Evolutionary conservation across 2,329 filamentous ascomycete species (phyloP).

Genomic region (Xylariaceae sp.): DNA sequence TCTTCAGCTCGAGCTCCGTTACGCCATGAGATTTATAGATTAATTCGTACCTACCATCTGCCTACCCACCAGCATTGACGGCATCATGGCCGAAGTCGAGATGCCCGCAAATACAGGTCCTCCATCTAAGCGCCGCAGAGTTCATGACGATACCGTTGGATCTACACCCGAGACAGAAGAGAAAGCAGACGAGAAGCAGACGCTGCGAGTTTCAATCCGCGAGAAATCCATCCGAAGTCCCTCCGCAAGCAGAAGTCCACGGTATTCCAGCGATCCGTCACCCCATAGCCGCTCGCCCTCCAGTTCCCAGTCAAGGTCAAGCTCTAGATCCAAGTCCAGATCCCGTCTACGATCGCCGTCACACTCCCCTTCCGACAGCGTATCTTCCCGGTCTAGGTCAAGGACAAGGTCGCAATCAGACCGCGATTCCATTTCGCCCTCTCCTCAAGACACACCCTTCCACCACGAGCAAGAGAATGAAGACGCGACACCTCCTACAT

Average conservation of each 20-base stretch:
- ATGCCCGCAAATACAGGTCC: conserved; percentile 27
- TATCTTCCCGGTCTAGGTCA: conserved; percentile 18
- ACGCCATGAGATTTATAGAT: too few relatives aligned
- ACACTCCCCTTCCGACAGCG: conserved; percentile 13
- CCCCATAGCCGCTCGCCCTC: conserved; percentile 25
- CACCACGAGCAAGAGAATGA: conserved; percentile 12
- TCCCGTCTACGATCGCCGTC: conserved; percentile 15
- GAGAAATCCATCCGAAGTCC: conserved; percentile 25
- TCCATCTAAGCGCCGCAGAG: conserved; percentile 40
- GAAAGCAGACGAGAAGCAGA: conserved; percentile 11
- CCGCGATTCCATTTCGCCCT: conserved; percentile 20
- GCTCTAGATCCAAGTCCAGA: conserved; percentile 13
- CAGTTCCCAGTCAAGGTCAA: conserved; percentile 20
- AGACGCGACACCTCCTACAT: conserved; percentile 29
- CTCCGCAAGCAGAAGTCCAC: conserved; percentile 22
- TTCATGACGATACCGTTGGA: conserved; percentile 38
- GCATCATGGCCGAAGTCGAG: conserved; percentile 29
- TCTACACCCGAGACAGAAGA: conserved; percentile 41
- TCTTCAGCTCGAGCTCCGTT: too few relatives aligned
- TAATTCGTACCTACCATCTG: too few relatives aligned
- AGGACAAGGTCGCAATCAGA: conserved; percentile 15
- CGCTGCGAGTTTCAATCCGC: conserved; percentile 28
- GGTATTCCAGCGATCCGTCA: conserved; percentile 29
- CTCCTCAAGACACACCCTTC: conserved; percentile 19
- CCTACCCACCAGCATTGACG: too few relatives aligned